Evolutionary conservation across 495 filamentous ascomycete species (phyloP).

Genomic region (Aspergillus biplanus): DNA sequence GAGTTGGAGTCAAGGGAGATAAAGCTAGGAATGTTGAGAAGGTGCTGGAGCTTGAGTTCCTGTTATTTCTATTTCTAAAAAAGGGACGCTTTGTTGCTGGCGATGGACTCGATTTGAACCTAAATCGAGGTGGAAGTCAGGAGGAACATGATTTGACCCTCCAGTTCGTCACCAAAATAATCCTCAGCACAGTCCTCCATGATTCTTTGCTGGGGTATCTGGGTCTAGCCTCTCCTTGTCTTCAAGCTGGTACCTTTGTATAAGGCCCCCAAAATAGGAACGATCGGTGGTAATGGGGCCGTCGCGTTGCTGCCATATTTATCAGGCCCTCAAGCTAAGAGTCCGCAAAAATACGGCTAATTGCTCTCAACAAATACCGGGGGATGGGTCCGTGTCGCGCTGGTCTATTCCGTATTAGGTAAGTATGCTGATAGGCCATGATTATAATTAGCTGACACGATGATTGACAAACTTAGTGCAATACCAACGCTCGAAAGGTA

Average conservation of each 20-base stretch:
- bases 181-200: neutral
- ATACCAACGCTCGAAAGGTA: slow-evolving; percentile 19
- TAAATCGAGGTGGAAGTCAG: too few relatives aligned
- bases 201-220: neutral
- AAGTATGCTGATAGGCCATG: neutral
- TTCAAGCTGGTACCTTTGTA: neutral
- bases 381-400: slow-evolving; percentile 24
- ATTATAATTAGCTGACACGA: slow-evolving; percentile 9
- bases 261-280: neutral
- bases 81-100: too few relatives aligned
- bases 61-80: too few relatives aligned
- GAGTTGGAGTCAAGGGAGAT: neutral
- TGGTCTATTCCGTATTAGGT: slow-evolving; percentile 5
- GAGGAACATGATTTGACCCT: too few relatives aligned
- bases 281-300: neutral
- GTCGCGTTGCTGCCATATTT: neutral
- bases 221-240: neutral
- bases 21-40: too few relatives aligned
- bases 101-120: too few relatives aligned
- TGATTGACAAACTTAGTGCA: slow-evolving; percentile 12
- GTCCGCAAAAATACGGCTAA: slow-evolving; percentile 2
- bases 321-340: slow-evolving; percentile 5
- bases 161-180: too few relatives aligned
- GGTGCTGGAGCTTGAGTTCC: too few relatives aligned
- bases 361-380: slow-evolving; percentile 25